Conservation (phyloP, 2,329 filamentous ascomycete genomes). For the Spiromastix sp. region DNA sequence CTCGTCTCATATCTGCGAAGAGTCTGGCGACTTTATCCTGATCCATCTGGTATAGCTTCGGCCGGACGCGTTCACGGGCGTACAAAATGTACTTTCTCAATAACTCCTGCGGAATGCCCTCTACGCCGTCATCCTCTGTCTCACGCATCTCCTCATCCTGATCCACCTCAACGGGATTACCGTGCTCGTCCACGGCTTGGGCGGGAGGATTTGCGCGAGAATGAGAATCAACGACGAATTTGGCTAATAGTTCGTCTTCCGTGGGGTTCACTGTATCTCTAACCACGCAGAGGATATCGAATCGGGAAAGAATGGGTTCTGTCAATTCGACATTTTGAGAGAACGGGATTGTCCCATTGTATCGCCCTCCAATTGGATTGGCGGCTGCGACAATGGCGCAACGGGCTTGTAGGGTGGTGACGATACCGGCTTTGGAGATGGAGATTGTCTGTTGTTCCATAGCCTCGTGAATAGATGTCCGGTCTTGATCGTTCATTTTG, state of each 20-base stretch:
- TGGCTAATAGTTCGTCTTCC: constrained; percentile 86
- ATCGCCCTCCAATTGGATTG: constrained; percentile 91
- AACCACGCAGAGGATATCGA: constrained; percentile 93
- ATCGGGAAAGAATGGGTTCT: constrained; percentile 93
- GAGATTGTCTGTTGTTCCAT: constrained; percentile 99
- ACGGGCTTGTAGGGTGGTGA: constrained; percentile 89
- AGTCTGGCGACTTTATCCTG: constrained; percentile 91
- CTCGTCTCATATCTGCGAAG: constrained; percentile 91
- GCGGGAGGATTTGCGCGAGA: constrained; percentile 70
- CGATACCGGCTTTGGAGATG: constrained; percentile 96
- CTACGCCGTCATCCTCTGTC: constrained; percentile 32
- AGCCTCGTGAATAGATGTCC: constrained; percentile 96
- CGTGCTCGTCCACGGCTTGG: constrained; percentile 38
- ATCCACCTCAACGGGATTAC: constrained; percentile 52
- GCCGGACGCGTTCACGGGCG: constrained; percentile 75
- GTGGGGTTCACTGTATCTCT: constrained; percentile 86
- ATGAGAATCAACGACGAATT: constrained; percentile 91
- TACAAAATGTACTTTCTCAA: constrained; percentile 96
- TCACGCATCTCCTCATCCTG: constrained; percentile 39
- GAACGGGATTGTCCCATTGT: constrained; percentile 94
- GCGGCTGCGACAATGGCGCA: constrained; percentile 95
- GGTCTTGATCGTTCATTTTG: constrained; percentile 99
- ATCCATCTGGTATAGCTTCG: constrained; percentile 94
- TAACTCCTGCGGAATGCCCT: constrained; percentile 79
- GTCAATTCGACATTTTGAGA: constrained; percentile 94